Base-by-base conservation (phyloP, 1,284 basidiomycete genomes). In the Microbotryum saponariae region DNA sequence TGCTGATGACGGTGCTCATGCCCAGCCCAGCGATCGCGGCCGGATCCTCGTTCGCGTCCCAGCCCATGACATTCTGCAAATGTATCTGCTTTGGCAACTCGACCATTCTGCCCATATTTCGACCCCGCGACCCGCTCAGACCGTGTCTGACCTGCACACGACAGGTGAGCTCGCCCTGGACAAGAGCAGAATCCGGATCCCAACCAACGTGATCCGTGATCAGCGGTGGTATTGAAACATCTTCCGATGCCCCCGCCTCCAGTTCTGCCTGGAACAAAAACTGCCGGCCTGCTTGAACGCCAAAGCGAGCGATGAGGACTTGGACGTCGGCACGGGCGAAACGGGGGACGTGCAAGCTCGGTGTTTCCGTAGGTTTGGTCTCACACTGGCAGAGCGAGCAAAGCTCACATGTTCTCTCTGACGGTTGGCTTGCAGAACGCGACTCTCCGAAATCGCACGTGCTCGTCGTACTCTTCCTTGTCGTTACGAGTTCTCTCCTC, bases 241-340 rank as follows among this genome's bases (percentile, higher is more conserved):
- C 29, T 14, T 31, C 21, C 29, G 56, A 25, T 10, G 14, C 31
- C 89, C 37, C 91, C 71, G 37, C 37, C 14, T 16, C 14, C 88
- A 92, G 74, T 97, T 91, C 86, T 97, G 92, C 77, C 79, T 93
- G 56, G 91, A 94, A 73, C 92, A 91, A 76, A 91, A 92, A 73
- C 80, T 96, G 33, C 78, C 82, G 8, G 93, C 91, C 57, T 96
- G 92, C 68, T 80, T 83, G 56, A 88, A 87, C 50, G 92, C 92
- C 42, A 81, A 85, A 57, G 64, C 21, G 6, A 77, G 91, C 44
- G 87, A 91, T 71, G 85, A 88, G 45, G 84, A 97, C 76, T 87
- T 86, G 25, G 91, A 97, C 75, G 91, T 87, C 23, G 91, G 88
- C 8, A 93, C 91, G 2, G 92, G 92, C n/a, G 91, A 90, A 72